Evolutionary conservation across 352 stramenopile genomes (phyloP), one percentile per base, ranked within the genome.

Genomic region (Pythium oligandrum): DNA sequence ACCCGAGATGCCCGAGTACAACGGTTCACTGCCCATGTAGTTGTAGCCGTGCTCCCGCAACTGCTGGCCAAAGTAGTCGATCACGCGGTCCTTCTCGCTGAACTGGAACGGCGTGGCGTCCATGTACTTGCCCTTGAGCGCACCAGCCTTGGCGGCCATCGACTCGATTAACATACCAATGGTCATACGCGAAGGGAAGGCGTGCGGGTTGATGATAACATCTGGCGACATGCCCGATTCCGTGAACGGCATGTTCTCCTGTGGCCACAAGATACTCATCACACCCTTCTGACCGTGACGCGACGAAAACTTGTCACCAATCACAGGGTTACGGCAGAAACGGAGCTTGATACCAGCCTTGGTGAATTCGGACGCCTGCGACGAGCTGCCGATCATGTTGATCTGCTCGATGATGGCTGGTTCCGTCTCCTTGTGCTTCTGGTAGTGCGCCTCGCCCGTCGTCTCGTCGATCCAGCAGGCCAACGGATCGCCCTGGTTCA

Each of bases 201-300:
- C 88, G 72, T 99, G 97, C 37, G 97, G 97, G 75, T 99, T 99
- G 77, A 99, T 99, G 70, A 99, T 99, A 44, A 99, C 80, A 79
- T 99, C 97, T 2, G 97, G 97, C 31, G 83, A 97, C 56, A 99
- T 99, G 26, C 97, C 97, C 53, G 88, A 97, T 73, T 99, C 97
- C 26, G 95, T 97, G 77, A 99, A 99, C 6, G 97, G 97, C 97
- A 99, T 99, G 68, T 99, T 96, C 7, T 87, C 83, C 68, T 99
- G 96, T 4, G 97, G 97, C 97, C 97, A 99, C 51, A 99, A 61
- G 62, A 99, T 98, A 84, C 93, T 98, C 62, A 99, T 85, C 17
- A 99, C 96, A 73, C 97, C 97, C 75, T 99, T 99, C 76, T 99
- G 97, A 51, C 97, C 97, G 76, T 99, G 97, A 56, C 97, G 93